phyloP scores from a whole-genome alignment of 805 yeast species.

The Sporopachydermia quercuum region DNA sequence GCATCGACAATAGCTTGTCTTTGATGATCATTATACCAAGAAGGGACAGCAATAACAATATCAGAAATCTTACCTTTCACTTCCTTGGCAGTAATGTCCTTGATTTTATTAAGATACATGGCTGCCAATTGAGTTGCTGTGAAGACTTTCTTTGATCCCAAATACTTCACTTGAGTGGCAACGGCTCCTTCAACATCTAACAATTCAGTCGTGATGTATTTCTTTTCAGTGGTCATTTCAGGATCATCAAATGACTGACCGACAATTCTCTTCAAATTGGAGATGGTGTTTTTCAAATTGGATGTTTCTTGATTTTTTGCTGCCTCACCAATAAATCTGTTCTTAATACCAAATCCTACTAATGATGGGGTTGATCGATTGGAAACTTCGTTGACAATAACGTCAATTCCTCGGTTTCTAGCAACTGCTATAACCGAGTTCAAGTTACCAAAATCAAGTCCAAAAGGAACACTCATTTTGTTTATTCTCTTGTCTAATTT shows the following conservation, averaged over 20 bases:
- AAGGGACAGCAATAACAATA: constrained; percentile 89
- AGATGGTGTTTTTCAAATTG: constrained; percentile 91
- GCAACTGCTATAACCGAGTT: constrained; percentile 93
- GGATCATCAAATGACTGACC: constrained; percentile 68
- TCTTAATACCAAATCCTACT: constrained; percentile 83
- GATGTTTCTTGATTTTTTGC: constrained; percentile 96
- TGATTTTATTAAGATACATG: constrained; percentile 87
- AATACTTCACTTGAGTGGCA: constrained; percentile 75
- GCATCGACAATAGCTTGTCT: constrained; percentile 95
- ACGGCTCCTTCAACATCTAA: constrained; percentile 61
- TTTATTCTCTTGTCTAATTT: constrained; percentile 2
- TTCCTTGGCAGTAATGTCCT: constrained; percentile 65
- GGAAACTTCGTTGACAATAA: constrained; percentile 95
- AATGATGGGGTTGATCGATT: constrained; percentile 90
- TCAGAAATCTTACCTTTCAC: constrained; percentile 72
- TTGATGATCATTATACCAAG: constrained; percentile 93
- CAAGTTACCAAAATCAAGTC: constrained; percentile 95
- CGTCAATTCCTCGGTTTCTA: constrained; percentile 95
- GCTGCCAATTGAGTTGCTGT: constrained; percentile 85
- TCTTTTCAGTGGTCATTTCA: constrained; percentile 60
- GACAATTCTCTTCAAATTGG: constrained; percentile 82
- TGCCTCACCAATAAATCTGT: constrained; percentile 86
- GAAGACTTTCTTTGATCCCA: constrained; percentile 65
- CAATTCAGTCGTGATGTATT: constrained; percentile 60
- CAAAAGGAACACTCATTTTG: constrained; percentile 83